Conservation (phyloP, 2,329 filamentous ascomycete species). For the Epichloe sibirici region DNA sequence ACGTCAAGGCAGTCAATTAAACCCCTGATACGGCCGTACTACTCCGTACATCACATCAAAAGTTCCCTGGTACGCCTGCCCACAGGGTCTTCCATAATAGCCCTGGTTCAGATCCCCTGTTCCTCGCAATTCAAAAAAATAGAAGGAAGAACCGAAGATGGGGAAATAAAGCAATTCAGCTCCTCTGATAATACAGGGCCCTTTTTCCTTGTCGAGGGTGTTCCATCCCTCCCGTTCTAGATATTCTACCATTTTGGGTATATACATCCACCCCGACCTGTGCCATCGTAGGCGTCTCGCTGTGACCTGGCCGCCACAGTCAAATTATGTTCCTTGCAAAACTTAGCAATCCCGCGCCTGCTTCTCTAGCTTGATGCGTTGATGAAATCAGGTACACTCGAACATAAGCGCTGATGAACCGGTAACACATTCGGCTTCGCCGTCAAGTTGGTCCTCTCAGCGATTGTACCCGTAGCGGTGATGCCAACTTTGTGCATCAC, state of each 20-base stretch:
- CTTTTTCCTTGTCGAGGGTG: not conserved
- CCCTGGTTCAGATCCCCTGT: not conserved
- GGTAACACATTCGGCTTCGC: not conserved
- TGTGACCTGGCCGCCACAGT: not conserved
- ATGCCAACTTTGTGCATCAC: too few relatives aligned
- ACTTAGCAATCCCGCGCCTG: not conserved
- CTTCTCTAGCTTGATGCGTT: not conserved
- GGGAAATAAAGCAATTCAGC: not conserved
- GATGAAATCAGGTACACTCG: not conserved
- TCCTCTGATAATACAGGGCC: not conserved
- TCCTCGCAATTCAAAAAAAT: not conserved
- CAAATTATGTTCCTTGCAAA: not conserved
- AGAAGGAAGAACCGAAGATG: not conserved
- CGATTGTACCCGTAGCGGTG: too few relatives aligned
- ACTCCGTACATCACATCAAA: not conserved
- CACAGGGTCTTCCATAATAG: not conserved
- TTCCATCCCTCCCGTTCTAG: constrained; percentile 1
- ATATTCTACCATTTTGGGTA: constrained; percentile 2
- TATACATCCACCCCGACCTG: constrained; percentile 1
- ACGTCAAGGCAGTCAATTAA: not conserved
- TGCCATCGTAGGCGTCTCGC: not conserved
- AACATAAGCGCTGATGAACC: not conserved
- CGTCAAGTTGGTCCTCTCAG: not conserved
- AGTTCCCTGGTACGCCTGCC: too few relatives aligned
- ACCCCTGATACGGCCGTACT: not conserved